Evolutionary conservation across 2,329 filamentous ascomycete genomes (phyloP).

Genomic region (Botrytis fabae): DNA sequence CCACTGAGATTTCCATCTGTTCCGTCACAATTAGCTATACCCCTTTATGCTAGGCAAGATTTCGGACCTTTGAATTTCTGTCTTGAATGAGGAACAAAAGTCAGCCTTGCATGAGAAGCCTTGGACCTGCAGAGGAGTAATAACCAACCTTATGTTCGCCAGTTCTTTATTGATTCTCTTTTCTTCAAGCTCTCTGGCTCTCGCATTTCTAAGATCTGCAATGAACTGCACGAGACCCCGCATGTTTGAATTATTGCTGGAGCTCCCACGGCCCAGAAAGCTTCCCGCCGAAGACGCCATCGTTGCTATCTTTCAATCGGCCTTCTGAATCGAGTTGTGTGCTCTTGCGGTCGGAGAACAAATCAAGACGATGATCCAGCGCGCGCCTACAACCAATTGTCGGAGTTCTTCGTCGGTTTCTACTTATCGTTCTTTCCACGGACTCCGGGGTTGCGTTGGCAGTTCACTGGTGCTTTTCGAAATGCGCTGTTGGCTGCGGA

Average conservation of each 20-base stretch:
- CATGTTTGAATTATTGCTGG: conserved; percentile 65
- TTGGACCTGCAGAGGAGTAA: conserved; percentile 16
- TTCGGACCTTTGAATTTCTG: conserved; percentile 86
- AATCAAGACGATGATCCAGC: background rate
- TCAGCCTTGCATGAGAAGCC: conserved; percentile 30
- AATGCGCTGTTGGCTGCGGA: conserved; percentile 19
- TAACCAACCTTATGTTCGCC: conserved; percentile 81
- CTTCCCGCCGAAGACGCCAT: conserved; percentile 47
- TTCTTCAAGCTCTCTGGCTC: conserved; percentile 93
- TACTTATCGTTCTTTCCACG: background rate
- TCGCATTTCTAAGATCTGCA: conserved; percentile 90
- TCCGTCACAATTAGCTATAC: conserved; percentile 27
- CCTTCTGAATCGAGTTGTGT: background rate
- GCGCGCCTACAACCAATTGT: background rate
- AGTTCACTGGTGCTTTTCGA: conserved; percentile 15
- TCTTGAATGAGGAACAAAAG: conserved; percentile 44
- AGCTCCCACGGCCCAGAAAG: conserved; percentile 65
- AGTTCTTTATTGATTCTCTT: conserved; percentile 99
- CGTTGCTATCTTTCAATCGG: background rate
- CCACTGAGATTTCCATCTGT: conserved; percentile 84
- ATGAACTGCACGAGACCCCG: conserved; percentile 96
- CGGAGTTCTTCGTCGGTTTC: background rate
- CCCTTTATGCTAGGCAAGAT: background rate
- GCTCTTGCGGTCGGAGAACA: background rate
- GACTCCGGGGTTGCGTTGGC: conserved; percentile 11